Evolutionary conservation across 169 alveolate species (phyloP).

Genomic region (Plasmodium gaboni): DNA sequence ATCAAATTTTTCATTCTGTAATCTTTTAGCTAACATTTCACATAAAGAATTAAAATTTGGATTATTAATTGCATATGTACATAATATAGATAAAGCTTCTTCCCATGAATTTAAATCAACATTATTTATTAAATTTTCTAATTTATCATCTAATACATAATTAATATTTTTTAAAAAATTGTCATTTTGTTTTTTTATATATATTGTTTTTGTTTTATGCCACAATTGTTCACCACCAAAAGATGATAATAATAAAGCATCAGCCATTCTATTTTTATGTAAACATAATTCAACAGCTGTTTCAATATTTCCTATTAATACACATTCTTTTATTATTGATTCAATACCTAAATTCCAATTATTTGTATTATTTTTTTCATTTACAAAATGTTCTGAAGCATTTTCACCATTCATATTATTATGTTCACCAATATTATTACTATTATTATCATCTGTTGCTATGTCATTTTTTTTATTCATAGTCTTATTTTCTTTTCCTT

Average conservation of each 20-base stretch:
- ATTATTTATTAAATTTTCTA: conserved; percentile 73
- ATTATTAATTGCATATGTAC: conserved; percentile 76
- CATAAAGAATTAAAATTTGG: conserved; percentile 76
- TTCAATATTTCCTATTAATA: conserved; percentile 81
- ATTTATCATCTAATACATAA: conserved; percentile 79
- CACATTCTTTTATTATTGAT: conserved; percentile 74
- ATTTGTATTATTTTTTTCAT: conserved; percentile 1
- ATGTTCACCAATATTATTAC: not conserved
- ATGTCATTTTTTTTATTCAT: not conserved
- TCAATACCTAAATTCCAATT: conserved; percentile 66
- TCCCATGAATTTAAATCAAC: conserved; percentile 81
- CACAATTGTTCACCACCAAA: conserved; percentile 84
- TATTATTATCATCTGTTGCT: not conserved
- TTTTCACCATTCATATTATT: not conserved
- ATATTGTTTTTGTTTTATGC: conserved; percentile 76
- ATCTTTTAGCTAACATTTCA: conserved; percentile 80
- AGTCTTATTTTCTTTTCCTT: not conserved
- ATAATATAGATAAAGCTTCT: conserved; percentile 80
- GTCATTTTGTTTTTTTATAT: conserved; percentile 72
- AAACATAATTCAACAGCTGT: conserved; percentile 84
- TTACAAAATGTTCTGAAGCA: not conserved
- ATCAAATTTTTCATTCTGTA: conserved; percentile 77
- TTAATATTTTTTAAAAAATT: conserved; percentile 78
- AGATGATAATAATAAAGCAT: conserved; percentile 84
- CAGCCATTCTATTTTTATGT: conserved; percentile 77